Conservation (phyloP, 805 yeast genomes). For the Metschnikowia continentalis region DNA sequence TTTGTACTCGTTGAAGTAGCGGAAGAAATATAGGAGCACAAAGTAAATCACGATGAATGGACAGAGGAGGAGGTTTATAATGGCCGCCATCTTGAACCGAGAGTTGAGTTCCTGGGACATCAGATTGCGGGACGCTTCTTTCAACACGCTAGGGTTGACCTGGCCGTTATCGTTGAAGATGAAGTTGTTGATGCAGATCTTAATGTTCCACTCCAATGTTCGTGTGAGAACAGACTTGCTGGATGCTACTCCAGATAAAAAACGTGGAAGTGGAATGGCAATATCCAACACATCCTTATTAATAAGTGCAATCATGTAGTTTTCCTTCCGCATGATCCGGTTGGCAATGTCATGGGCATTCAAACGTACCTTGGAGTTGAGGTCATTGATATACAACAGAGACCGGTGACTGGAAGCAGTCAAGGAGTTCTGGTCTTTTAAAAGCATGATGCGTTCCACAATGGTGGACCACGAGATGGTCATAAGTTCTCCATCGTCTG, state of each 20-base stretch:
- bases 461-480: conserved; percentile 91
- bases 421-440: conserved; percentile 77
- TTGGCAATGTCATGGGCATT: conserved; percentile 95
- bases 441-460: conserved; percentile 65
- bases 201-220: conserved; percentile 92
- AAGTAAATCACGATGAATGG: conserved; percentile 86
- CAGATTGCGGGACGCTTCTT: conserved; percentile 62
- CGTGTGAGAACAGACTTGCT: conserved; percentile 56
- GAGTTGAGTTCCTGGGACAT: conserved; percentile 67
- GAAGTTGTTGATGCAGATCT: conserved; percentile 81
- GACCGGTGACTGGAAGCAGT: conserved; percentile 38
- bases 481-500: conserved; percentile 74
- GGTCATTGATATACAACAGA: conserved; percentile 41
- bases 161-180: conserved; percentile 83
- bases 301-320: conserved; percentile 85
- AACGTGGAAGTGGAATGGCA: conserved; percentile 35
- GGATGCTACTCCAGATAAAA: conserved; percentile 16
- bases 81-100: conserved; percentile 83
- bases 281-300: conserved; percentile 73
- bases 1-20: conserved; percentile 89
- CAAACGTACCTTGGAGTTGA: conserved; percentile 66
- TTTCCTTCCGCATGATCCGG: conserved; percentile 91
- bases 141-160: conserved; percentile 63
- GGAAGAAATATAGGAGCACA: conserved; percentile 76
- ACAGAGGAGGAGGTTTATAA: conserved; percentile 73